Percentiles rank a stretch among this genome's conserved stretches.
Conservation (phyloP, 192 early-diverging fungal genomes). For the Coemansia furcata region DNA sequence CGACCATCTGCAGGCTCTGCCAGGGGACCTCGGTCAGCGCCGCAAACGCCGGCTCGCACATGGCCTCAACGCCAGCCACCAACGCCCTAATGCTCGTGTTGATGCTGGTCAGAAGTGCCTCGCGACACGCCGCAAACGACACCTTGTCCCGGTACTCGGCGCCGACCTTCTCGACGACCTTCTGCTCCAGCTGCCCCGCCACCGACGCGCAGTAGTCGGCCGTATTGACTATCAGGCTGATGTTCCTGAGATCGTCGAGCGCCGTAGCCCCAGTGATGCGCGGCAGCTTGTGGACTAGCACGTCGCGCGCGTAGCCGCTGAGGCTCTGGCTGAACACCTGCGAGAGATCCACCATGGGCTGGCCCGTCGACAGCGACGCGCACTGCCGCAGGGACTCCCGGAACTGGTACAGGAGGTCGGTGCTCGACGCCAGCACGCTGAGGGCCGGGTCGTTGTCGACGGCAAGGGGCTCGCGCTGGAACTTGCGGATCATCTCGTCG, state of each 20-base stretch:
- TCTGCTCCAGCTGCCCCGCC: constrained; percentile 83
- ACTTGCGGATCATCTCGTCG: constrained; percentile 44
- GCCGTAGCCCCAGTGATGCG: constrained; percentile 54
- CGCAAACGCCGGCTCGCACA: constrained; percentile 67
- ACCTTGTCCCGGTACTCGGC: constrained; percentile 65
- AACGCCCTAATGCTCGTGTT: constrained; percentile 66
- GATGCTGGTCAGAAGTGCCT: constrained; percentile 69
- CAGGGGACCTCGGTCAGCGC: constrained; percentile 78
- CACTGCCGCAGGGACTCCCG: constrained; percentile 84
- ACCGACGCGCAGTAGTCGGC: constrained; percentile 92
- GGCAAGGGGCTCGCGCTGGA: constrained; percentile 53
- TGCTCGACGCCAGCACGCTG: constrained; percentile 79
- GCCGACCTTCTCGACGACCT: constrained; percentile 82
- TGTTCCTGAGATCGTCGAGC: constrained; percentile 66
- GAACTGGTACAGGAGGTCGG: constrained; percentile 91
- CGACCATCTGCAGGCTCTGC: constrained; percentile 80
- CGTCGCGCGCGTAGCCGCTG: constrained; percentile 69
- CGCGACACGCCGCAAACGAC: constrained; percentile 70
- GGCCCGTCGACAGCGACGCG: constrained; percentile 77
- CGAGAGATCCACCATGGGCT: constrained; percentile 84
- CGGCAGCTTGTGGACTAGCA: constrained; percentile 71
- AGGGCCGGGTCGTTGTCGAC: constrained; percentile 56
- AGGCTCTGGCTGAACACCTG: constrained; percentile 80
- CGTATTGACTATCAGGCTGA: constrained; percentile 85
- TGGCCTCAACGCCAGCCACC: constrained; percentile 63